Evolutionary conservation across 2,329 filamentous ascomycete genomes (phyloP).

Genomic region (Fusarium pseudoanthophilum): DNA sequence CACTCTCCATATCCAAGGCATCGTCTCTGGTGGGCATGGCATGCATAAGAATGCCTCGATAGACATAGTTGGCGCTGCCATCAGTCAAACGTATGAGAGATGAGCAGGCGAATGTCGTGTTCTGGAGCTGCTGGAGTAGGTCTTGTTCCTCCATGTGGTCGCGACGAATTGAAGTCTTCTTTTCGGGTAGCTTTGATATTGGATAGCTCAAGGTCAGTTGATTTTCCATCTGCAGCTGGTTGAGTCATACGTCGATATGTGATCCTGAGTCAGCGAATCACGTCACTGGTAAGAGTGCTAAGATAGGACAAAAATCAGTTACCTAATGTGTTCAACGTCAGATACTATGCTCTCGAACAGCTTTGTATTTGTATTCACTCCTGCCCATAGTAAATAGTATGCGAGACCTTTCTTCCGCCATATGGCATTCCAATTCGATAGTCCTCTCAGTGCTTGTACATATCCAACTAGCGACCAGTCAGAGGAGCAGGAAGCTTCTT

Average conservation of each 20-base stretch:
- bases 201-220: neutral
- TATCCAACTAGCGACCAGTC: neutral
- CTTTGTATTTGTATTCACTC: neutral
- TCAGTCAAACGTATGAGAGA: neutral
- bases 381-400: neutral
- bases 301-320: neutral
- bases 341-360: neutral
- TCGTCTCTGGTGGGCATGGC: no score
- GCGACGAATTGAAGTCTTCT: fast-evolving
- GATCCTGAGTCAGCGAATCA: neutral
- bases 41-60: neutral
- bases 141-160: neutral
- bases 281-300: neutral
- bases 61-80: neutral
- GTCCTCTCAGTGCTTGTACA: neutral
- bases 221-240: neutral
- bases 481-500: neutral
- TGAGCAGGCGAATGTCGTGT: neutral
- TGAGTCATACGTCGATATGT: neutral
- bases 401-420: fast-evolving
- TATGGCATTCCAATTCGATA: fast-evolving
- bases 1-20: neutral
- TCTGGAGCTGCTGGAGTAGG: neutral
- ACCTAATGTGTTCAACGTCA: no score
- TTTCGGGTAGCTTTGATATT: neutral